Percentiles rank a stretch among this genome's conserved stretches.
These are phyloP conservation scores for Sarcocystis neurona DNA, from an alignment of 169 alveolate species.

Conservation along the genomic window DNA sequence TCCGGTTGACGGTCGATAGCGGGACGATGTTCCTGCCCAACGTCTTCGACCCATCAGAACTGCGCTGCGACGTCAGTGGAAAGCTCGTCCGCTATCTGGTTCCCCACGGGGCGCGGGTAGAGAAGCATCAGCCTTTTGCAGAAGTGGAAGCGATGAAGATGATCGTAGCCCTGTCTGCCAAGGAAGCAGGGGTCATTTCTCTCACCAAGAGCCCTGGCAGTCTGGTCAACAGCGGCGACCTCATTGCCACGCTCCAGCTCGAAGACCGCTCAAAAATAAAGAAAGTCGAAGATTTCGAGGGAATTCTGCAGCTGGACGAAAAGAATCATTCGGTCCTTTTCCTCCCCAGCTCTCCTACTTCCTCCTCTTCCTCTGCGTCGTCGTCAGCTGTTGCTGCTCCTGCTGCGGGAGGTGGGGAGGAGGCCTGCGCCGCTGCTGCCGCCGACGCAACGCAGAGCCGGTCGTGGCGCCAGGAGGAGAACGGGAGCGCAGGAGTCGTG, in stretches of 20 bases:
- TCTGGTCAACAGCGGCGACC: constrained; percentile 74
- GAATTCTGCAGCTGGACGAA: constrained; percentile 38
- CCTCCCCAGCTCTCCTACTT: no score
- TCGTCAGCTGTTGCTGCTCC: constrained; percentile 49
- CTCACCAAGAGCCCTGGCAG: constrained; percentile 79
- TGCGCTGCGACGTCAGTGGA: constrained; percentile 63
- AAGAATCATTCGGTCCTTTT: no score
- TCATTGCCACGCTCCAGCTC: constrained; percentile 69
- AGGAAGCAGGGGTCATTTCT: constrained; percentile 75
- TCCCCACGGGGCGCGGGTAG: constrained; percentile 73
- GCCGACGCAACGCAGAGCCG: constrained; percentile 17
- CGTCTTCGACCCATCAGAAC: constrained; percentile 58
- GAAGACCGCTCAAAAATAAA: constrained; percentile 54
- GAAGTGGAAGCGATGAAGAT: constrained; percentile 86
- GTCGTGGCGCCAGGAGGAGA: no score
- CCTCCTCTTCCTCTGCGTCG: no score
- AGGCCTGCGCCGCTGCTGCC: not conserved
- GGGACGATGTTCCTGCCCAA: constrained; percentile 36
- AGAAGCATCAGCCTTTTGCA: constrained; percentile 76
- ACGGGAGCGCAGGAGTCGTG: not conserved
- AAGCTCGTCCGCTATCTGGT: constrained; percentile 55
- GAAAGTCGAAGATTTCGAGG: constrained; percentile 28
- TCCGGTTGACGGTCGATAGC: constrained; percentile 36
- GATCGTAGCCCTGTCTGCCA: constrained; percentile 76
- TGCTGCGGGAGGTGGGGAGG: constrained; percentile 2